Evolutionary conservation across 2,329 filamentous ascomycete species (phyloP), one percentile per base, ranked within the genome.

Genomic region (Huntiella bhutanensis): DNA sequence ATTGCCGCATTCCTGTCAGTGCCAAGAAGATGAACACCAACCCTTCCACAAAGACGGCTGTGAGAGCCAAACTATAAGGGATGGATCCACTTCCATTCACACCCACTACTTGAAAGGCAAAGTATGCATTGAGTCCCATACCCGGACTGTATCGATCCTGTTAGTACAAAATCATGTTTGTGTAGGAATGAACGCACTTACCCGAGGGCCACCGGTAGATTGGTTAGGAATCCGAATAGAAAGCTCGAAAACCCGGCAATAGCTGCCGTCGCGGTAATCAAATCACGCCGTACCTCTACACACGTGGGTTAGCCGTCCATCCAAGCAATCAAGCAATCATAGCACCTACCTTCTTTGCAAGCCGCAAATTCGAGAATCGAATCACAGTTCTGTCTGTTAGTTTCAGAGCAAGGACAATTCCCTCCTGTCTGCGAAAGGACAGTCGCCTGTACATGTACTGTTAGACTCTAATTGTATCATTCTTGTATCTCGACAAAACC

Each of bases 211-310:
- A 64, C 62, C 0, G 84, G 83, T 45, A 91, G 70, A 54, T 92
- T 92, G 22, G 84, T 85, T 45, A 87, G 68, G 15, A 88, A 69
- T 3, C 85, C 84, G 64, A 92, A 88, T 49, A 71, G 66, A 54
- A 92, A 77, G 17, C 78, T 81, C 1, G 80, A 72, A 49, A 91
- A 65, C 5, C 82, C 83, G 4, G 82, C 68, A 44, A 91, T 73
- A 7, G 82, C 82, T n/a, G 83, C 80, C 1, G 85, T 92, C 3
- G 82, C 81, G 1, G 84, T 92, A 48, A 91, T 77, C 13, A 91
- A 64, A 58, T 92, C 84, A 32, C 80, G 73, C 53, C 82, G 79
- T 51, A 92, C 60, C 39, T 68, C 76, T 48, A 11, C 12, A 15
- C 32, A 34, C 8, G 22, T 28, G 38, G 16, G 15, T 22, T 36